Percentiles rank a stretch among this genome's conserved stretches.
phyloP scores from a whole-genome alignment of 2,329 filamentous ascomycete species.

The Epichloe festucae region DNA sequence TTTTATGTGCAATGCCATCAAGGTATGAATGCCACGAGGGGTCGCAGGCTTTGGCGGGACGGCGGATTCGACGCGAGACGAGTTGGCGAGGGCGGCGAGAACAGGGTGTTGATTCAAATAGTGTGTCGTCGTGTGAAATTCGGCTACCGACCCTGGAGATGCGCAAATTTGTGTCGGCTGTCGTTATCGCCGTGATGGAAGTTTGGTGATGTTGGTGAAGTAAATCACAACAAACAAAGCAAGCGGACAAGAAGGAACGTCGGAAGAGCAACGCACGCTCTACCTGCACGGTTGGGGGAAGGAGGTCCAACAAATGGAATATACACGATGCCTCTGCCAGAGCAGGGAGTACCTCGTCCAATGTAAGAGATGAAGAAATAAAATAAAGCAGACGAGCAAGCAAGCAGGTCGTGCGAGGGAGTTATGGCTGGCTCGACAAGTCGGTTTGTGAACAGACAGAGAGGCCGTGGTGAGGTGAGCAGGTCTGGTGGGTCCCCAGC shows the following conservation, averaged over 20 bases:
- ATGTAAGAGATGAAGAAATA: constrained; percentile 3
- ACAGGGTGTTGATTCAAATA: background rate
- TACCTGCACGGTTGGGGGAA: background rate
- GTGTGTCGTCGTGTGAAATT: background rate
- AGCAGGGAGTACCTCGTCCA: background rate
- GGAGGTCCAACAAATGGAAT: background rate
- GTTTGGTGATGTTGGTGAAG: background rate
- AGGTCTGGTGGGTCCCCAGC: constrained; percentile 1
- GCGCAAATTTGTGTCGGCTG: background rate
- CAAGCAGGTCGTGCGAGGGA: constrained; percentile 1
- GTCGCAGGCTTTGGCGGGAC: background rate
- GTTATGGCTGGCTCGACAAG: background rate
- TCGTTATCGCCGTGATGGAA: background rate
- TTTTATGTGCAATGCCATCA: background rate
- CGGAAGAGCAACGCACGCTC: background rate
- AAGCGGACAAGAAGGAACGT: background rate
- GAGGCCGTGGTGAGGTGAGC: background rate
- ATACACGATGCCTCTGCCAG: background rate
- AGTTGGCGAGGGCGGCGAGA: background rate
- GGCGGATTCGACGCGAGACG: background rate
- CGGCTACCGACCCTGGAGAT: no score
- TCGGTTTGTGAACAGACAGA: background rate
- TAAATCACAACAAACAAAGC: constrained; percentile 1
- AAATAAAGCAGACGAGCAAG: constrained; percentile 2
- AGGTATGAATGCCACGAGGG: constrained; percentile 3